A percentile compares a stretch with the other conserved stretches of the same genome.
These are phyloP conservation scores for Guyanaporus albipodus DNA, from an alignment of 768 basidiomycete species.

Conservation along the genomic window DNA sequence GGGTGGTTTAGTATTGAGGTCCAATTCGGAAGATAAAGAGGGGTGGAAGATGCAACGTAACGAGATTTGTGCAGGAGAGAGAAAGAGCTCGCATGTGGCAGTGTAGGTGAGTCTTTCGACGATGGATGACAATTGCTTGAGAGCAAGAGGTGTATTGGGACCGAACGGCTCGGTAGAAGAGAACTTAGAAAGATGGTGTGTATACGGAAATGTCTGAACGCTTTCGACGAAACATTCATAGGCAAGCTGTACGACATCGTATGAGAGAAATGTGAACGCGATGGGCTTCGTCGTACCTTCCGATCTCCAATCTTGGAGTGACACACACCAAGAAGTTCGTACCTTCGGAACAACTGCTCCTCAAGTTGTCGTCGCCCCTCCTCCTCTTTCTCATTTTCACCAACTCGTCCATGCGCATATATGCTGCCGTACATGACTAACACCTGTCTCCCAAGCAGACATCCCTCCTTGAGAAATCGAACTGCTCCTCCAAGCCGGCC, in stretches of 20 bases:
- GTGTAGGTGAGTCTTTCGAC: constrained; percentile 66
- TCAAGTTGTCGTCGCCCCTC: constrained; percentile 56
- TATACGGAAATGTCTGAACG: constrained; percentile 53
- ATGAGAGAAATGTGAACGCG: not conserved
- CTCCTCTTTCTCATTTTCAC: constrained; percentile 27
- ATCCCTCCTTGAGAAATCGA: constrained; percentile 62
- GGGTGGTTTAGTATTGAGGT: not conserved
- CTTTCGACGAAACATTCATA: constrained; percentile 52
- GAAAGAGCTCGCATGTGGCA: constrained; percentile 62
- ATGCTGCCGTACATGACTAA: constrained; percentile 29
- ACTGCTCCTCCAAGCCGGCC: constrained; percentile 58
- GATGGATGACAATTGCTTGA: constrained; percentile 56
- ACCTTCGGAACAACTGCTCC: constrained; percentile 65
- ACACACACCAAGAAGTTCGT: constrained; percentile 80
- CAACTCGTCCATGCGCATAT: constrained; percentile 3
- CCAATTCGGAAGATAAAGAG: not conserved
- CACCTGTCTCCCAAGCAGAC: constrained; percentile 48
- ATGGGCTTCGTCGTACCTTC: constrained; percentile 44
- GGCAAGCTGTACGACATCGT: constrained; percentile 43
- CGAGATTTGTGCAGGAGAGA: constrained; percentile 48
- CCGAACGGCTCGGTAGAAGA: constrained; percentile 32
- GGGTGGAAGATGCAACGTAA: constrained; percentile 25
- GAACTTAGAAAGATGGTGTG: constrained; percentile 18
- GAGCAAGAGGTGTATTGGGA: constrained; percentile 33
- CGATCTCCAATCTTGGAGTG: constrained; percentile 74